A percentile compares a stretch with the other conserved stretches of the same genome.
Evolutionary conservation across 139 green algal genomes (phyloP).

Genomic region (Chlorella sp.): DNA sequence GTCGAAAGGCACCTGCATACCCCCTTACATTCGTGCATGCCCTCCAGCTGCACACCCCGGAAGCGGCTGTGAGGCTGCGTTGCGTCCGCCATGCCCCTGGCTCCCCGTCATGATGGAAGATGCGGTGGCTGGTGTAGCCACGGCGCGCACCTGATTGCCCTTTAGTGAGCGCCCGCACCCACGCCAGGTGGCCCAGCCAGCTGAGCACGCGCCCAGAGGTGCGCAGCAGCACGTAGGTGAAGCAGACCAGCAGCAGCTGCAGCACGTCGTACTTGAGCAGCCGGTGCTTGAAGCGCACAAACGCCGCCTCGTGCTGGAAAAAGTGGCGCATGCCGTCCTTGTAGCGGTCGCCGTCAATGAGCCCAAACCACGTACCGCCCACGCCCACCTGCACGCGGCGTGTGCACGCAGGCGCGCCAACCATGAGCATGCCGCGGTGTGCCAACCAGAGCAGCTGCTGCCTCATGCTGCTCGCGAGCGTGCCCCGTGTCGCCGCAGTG

Average conservation of each 20-base stretch:
- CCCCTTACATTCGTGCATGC: too few species aligned
- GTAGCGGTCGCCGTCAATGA: background rate
- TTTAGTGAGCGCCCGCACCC: background rate
- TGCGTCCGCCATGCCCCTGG: too few species aligned
- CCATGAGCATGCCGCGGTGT: too few species aligned
- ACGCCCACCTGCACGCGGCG: slow-evolving; percentile 1
- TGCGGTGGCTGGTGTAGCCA: too few species aligned
- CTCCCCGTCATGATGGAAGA: too few species aligned
- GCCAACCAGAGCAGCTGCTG: too few species aligned
- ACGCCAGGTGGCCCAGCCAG: background rate
- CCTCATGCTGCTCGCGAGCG: too few species aligned
- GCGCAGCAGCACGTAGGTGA: background rate
- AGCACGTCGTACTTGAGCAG: background rate
- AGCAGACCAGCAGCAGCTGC: background rate
- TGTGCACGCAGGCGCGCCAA: too few species aligned
- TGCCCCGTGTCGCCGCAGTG: too few species aligned
- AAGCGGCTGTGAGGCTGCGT: too few species aligned
- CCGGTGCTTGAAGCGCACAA: slow-evolving; percentile 3
- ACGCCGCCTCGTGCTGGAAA: background rate
- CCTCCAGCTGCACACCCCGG: too few species aligned
- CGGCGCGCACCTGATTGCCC: background rate
- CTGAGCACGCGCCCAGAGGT: background rate
- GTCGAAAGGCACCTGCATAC: too few species aligned
- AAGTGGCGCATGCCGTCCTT: background rate
- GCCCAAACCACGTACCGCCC: background rate